Percentiles rank a stretch among this genome's conserved stretches.
Conservation (phyloP, 805 yeast species). For the Sugiyamaella mastotermitis region DNA sequence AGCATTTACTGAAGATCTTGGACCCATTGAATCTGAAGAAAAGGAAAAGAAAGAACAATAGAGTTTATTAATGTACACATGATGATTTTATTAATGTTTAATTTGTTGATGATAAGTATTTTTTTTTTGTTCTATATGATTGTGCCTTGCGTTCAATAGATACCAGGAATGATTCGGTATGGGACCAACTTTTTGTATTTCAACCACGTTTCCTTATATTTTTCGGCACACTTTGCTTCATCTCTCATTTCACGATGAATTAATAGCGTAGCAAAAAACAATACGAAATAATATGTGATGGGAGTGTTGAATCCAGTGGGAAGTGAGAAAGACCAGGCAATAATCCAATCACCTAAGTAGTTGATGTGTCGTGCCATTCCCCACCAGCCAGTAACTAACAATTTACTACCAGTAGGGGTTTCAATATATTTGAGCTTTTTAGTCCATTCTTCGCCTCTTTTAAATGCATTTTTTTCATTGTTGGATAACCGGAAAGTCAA, state of each 20-base stretch:
- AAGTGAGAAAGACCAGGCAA: constrained; percentile 88
- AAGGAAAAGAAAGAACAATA: constrained; percentile 16
- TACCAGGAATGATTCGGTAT: constrained; percentile 81
- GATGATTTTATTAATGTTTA: no score
- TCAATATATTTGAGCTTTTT: constrained; percentile 61
- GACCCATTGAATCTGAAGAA: constrained; percentile 10
- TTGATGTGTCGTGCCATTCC: constrained; percentile 85
- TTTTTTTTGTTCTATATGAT: no score
- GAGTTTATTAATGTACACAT: neutral
- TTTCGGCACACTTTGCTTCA: constrained; percentile 80
- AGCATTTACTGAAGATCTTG: constrained; percentile 59
- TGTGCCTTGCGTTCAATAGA: constrained; percentile 44
- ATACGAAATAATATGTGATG: constrained; percentile 79
- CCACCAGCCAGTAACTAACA: constrained; percentile 96
- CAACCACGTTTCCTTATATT: constrained; percentile 83
- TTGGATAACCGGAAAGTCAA: constrained; percentile 81
- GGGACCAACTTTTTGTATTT: constrained; percentile 79
- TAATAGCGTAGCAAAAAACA: constrained; percentile 75
- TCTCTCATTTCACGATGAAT: constrained; percentile 88
- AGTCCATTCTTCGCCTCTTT: constrained; percentile 61
- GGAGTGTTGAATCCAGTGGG: constrained; percentile 80
- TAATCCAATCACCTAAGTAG: constrained; percentile 92
- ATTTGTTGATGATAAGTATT: no score
- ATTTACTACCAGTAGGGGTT: constrained; percentile 71
- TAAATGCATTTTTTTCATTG: constrained; percentile 77